Evolutionary conservation across 225 moss, liverwort and hornwort species (phyloP).

Genomic region (Bryoerythrophyllum caledonicum): DNA sequence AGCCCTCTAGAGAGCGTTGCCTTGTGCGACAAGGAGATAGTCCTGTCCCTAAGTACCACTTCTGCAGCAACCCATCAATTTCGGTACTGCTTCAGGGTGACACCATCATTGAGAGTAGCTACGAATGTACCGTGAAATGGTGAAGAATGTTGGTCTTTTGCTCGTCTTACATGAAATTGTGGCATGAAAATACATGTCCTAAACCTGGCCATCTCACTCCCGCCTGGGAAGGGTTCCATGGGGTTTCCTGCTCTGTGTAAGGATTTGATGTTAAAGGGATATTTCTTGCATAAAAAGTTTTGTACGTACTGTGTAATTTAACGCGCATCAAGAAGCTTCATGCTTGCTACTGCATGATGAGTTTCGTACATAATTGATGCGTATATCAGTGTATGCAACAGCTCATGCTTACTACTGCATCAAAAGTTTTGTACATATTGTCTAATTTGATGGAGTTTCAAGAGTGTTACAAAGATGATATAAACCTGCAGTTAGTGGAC

Average conservation of each 20-base stretch:
- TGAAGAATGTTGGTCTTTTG: neutral
- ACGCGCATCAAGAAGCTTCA: too few relatives aligned
- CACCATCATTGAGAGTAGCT: neutral
- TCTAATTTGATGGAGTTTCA: neutral
- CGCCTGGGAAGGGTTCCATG: too few relatives aligned
- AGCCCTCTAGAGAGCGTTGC: neutral
- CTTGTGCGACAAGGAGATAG: slow-evolving; percentile 22
- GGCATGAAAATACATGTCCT: neutral
- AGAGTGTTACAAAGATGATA: neutral
- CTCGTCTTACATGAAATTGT: neutral
- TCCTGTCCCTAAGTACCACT: neutral
- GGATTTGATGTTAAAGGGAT: too few relatives aligned
- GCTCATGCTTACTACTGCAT: neutral
- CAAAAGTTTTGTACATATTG: too few relatives aligned
- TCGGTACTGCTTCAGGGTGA: neutral
- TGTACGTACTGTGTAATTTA: too few relatives aligned
- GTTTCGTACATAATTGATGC: neutral
- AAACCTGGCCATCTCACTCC: neutral
- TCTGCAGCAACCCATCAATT: neutral
- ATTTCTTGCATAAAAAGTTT: too few relatives aligned
- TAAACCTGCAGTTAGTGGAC: neutral
- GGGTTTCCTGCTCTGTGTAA: too few relatives aligned
- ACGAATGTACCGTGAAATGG: neutral
- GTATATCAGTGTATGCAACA: neutral
- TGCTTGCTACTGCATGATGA: slow-evolving; percentile 5